Conservation (phyloP, 495 filamentous ascomycete genomes). For the Tetracladium marchalianum region DNA sequence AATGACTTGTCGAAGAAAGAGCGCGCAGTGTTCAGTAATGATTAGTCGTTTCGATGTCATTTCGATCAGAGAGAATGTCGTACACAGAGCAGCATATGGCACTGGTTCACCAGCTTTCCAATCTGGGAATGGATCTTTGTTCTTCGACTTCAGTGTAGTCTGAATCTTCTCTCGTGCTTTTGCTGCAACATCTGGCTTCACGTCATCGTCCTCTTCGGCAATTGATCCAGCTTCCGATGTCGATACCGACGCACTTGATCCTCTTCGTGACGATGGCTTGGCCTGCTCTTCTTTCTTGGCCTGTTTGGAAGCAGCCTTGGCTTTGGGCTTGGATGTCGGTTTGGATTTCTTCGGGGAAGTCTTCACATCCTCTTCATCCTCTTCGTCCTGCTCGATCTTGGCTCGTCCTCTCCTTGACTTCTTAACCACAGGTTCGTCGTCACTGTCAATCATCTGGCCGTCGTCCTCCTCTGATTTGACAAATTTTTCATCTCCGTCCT, state of each 20-base stretch:
- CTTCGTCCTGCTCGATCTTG: slow-evolving; percentile 14
- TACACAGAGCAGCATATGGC: slow-evolving; percentile 90
- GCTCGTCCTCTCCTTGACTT: slow-evolving; percentile 25
- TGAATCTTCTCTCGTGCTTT: slow-evolving; percentile 82
- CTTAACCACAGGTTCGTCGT: slow-evolving; percentile 45
- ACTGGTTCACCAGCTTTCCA: slow-evolving; percentile 85
- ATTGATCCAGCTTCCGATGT: slow-evolving; percentile 38
- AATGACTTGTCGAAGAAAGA: slow-evolving; percentile 87
- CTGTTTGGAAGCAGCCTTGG: slow-evolving; percentile 17
- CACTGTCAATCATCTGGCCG: slow-evolving; percentile 19
- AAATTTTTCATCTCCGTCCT: slow-evolving; percentile 12
- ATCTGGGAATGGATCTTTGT: slow-evolving; percentile 82
- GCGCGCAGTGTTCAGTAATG: slow-evolving; percentile 78
- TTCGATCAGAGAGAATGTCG: slow-evolving; percentile 87
- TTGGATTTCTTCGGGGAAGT: slow-evolving; percentile 1
- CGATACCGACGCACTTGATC: slow-evolving; percentile 25
- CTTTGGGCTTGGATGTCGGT: slow-evolving; percentile 11
- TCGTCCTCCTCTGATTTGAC: slow-evolving; percentile 26
- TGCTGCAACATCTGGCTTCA: slow-evolving; percentile 63
- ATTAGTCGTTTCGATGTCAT: slow-evolving; percentile 83
- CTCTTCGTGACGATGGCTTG: slow-evolving; percentile 23
- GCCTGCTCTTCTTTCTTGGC: slow-evolving; percentile 24
- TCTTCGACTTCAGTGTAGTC: slow-evolving; percentile 50
- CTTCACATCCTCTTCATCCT: slow-evolving; percentile 32
- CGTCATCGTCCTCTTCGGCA: slow-evolving; percentile 47